phyloP scores from a whole-genome alignment of 352 stramenopile species.

The Globisporangium ultimum region DNA sequence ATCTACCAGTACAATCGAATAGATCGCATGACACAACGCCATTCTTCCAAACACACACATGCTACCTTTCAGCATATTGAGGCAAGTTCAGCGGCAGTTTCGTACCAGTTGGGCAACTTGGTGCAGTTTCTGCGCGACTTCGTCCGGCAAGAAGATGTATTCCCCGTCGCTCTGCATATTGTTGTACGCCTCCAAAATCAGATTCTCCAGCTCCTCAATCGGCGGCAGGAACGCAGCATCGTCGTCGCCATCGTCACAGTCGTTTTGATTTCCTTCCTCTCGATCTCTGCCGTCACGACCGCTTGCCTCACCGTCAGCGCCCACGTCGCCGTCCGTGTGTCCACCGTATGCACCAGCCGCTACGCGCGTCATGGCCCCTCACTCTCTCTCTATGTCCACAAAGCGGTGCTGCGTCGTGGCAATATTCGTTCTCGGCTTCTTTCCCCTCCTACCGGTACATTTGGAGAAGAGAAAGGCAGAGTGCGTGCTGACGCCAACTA shows the following conservation, averaged over 20 bases:
- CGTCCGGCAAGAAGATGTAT: slow-evolving; percentile 67
- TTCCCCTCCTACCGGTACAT: not conserved
- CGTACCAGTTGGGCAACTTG: slow-evolving; percentile 47
- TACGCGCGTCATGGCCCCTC: not conserved
- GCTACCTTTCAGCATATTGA: slow-evolving; percentile 1
- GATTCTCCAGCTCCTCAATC: slow-evolving; percentile 54
- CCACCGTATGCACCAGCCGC: not conserved
- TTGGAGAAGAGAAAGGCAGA: not conserved
- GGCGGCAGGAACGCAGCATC: slow-evolving; percentile 26
- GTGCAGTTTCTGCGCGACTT: slow-evolving; percentile 67
- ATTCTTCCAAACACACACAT: not conserved
- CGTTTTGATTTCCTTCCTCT: slow-evolving; percentile 12
- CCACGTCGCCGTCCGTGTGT: not conserved
- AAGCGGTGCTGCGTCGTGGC: not conserved
- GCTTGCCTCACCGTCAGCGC: not conserved
- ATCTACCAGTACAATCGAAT: not conserved
- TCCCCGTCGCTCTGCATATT: slow-evolving; percentile 83
- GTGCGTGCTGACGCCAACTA: not conserved
- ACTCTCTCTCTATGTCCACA: not conserved
- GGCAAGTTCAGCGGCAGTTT: too few relatives aligned
- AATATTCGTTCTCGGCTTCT: not conserved
- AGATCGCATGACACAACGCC: not conserved
- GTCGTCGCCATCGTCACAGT: slow-evolving; percentile 15
- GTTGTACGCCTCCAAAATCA: slow-evolving; percentile 80
- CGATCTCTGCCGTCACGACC: slow-evolving; percentile 7